These are phyloP conservation scores for Wallemia ichthyophaga DNA, from an alignment of 1,284 basidiomycete genomes.

Conservation along the genomic window DNA sequence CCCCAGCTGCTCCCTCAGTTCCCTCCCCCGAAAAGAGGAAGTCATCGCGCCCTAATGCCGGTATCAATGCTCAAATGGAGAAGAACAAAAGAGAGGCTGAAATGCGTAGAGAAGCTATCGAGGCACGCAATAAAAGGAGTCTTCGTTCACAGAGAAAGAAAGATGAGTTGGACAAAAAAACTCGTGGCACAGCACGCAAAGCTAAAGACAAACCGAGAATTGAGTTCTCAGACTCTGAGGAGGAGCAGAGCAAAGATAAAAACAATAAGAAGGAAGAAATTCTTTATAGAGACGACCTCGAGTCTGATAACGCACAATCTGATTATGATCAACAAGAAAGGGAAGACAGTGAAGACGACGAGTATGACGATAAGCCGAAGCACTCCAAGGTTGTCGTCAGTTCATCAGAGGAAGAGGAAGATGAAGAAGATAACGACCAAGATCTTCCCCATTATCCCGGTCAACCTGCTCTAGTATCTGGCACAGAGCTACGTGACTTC, in stretches of 20 bases:
- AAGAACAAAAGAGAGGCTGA: not conserved
- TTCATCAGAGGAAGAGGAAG: not conserved
- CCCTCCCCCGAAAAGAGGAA: not conserved
- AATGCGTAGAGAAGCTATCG: not conserved
- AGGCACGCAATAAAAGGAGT: not conserved
- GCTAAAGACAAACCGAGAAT: too few relatives aligned
- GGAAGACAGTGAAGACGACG: not conserved
- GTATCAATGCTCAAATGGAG: not conserved
- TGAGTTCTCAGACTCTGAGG: too few relatives aligned
- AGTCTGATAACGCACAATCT: not conserved
- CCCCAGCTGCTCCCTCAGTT: not conserved
- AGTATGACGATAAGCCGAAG: not conserved
- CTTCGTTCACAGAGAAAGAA: not conserved
- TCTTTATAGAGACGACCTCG: not conserved
- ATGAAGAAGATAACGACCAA: not conserved
- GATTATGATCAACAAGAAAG: not conserved
- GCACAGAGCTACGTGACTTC: slow-evolving; percentile 57
- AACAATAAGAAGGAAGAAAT: not conserved
- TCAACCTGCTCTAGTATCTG: slow-evolving; percentile 54
- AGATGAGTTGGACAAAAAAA: not conserved
- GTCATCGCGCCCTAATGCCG: not conserved
- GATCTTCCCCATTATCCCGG: not conserved
- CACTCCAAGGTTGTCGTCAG: not conserved
- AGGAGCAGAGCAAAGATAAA: too few relatives aligned
- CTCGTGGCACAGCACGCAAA: too few relatives aligned